These are phyloP conservation scores for Sclerotinia minor DNA, from an alignment of 2,329 filamentous ascomycete genomes.

Conservation along the genomic window DNA sequence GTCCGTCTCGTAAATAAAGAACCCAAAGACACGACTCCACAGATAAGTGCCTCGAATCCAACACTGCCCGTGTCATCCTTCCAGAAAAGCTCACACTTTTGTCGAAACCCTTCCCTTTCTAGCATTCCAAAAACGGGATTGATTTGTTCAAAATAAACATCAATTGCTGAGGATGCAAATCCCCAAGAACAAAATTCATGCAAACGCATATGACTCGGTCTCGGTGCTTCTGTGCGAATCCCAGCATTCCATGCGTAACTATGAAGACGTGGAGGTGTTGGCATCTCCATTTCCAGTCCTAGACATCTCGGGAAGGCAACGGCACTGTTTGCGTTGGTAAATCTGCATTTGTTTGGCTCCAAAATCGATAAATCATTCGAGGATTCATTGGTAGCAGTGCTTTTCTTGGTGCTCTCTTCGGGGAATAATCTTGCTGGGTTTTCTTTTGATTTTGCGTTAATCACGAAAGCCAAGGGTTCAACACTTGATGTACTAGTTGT, in stretches of 20 bases:
- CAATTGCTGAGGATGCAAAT: slow-evolving; percentile 35
- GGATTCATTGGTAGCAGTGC: background rate
- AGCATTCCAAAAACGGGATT: slow-evolving; percentile 42
- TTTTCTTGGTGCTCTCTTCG: slow-evolving; percentile 22
- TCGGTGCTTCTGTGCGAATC: slow-evolving; percentile 34
- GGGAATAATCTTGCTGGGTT: background rate
- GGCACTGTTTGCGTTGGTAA: slow-evolving; percentile 39
- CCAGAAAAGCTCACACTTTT: slow-evolving; percentile 41
- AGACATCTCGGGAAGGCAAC: slow-evolving; percentile 42
- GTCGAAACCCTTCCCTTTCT: slow-evolving; percentile 35
- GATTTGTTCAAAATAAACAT: slow-evolving; percentile 39
- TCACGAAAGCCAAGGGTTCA: background rate
- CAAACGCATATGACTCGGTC: slow-evolving; percentile 23
- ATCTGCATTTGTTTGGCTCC: slow-evolving; percentile 26
- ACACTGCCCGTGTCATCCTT: slow-evolving; percentile 33
- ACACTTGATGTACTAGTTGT: background rate
- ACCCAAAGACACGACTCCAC: slow-evolving; percentile 41
- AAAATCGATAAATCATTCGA: slow-evolving; percentile 19
- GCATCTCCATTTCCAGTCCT: slow-evolving; percentile 40
- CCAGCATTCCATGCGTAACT: slow-evolving; percentile 44
- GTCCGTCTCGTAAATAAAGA: slow-evolving; percentile 40
- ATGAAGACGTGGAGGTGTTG: slow-evolving; percentile 43
- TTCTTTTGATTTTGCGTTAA: background rate
- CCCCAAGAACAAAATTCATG: slow-evolving; percentile 21
- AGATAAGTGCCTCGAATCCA: slow-evolving; percentile 43